Conservation (phyloP, 768 basidiomycete genomes). For the Leccinellum albellum region DNA sequence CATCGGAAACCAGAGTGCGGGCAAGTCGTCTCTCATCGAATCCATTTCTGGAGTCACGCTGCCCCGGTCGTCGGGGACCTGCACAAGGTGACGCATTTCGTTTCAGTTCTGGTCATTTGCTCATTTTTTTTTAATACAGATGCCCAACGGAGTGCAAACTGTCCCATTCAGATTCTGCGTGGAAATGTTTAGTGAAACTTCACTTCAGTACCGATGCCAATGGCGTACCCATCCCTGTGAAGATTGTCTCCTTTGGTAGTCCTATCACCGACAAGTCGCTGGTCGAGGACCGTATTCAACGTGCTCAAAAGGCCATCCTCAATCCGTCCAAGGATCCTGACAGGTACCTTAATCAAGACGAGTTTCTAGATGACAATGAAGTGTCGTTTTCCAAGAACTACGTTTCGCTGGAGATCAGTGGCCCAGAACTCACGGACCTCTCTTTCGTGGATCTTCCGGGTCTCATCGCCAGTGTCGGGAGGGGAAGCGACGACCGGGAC, state of each 20-base stretch:
- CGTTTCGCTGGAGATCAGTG: slow-evolving; percentile 57
- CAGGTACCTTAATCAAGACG: slow-evolving; percentile 14
- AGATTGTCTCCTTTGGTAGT: slow-evolving; percentile 42
- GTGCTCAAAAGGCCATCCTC: slow-evolving; percentile 63
- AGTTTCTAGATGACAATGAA: slow-evolving; percentile 11
- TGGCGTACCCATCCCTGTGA: slow-evolving; percentile 37
- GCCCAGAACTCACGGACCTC: slow-evolving; percentile 56
- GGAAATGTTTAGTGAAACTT: slow-evolving; percentile 52
- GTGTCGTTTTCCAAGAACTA: slow-evolving; percentile 52
- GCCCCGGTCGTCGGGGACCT: slow-evolving; percentile 70
- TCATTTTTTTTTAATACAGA: slow-evolving; percentile 31
- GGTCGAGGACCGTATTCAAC: slow-evolving; percentile 64
- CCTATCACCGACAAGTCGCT: slow-evolving; percentile 46
- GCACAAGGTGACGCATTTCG: slow-evolving; percentile 52
- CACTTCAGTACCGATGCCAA: slow-evolving; percentile 39
- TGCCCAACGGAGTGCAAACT: slow-evolving; percentile 60
- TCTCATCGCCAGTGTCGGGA: slow-evolving; percentile 54
- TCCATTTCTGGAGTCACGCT: slow-evolving; percentile 70
- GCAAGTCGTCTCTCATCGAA: slow-evolving; percentile 76
- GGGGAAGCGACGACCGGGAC: slow-evolving; percentile 48
- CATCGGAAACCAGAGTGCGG: slow-evolving; percentile 68
- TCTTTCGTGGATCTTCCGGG: slow-evolving; percentile 66
- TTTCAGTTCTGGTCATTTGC: background rate
- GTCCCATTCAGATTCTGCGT: slow-evolving; percentile 35
- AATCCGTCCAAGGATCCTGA: slow-evolving; percentile 41